Conservation (phyloP, 352 stramenopile species). For the Phytophthora citrophthora region DNA sequence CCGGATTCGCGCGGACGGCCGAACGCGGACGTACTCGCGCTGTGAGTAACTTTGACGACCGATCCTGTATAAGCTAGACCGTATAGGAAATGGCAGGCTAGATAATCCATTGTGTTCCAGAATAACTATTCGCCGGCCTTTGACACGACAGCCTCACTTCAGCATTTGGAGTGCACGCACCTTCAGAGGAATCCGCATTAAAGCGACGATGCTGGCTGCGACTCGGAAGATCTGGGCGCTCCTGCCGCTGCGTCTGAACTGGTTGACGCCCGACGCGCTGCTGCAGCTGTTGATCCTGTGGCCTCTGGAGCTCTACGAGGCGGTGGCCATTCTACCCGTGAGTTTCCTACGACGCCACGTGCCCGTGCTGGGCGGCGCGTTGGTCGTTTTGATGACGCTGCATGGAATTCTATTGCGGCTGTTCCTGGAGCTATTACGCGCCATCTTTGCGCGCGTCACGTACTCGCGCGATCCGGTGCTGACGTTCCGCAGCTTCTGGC, state of each 20-base stretch:
- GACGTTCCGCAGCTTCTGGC: conserved; percentile 82
- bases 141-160: conserved; percentile 24
- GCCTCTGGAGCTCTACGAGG: conserved; percentile 80
- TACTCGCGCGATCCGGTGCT: conserved; percentile 66
- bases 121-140: not conserved
- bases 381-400: conserved; percentile 82
- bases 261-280: conserved; percentile 49
- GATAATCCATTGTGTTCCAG: too few relatives aligned
- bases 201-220: conserved; percentile 13
- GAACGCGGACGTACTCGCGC: too few relatives aligned
- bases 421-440: conserved; percentile 66
- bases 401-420: conserved; percentile 75
- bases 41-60: too few relatives aligned
- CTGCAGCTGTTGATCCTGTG: conserved; percentile 65
- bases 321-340: conserved; percentile 75
- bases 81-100: too few relatives aligned
- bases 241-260: conserved; percentile 28
- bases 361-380: conserved; percentile 70
- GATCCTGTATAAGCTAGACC: too few relatives aligned
- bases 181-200: not conserved
- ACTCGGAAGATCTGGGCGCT: conserved; percentile 33
- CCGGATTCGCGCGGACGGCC: too few relatives aligned
- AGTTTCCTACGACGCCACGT: conserved; percentile 79
- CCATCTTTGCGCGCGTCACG: conserved; percentile 73
- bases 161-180: conserved; percentile 1